Evolutionary conservation across 805 yeast species (phyloP).

Genomic region (Wickerhamiella azyma): DNA sequence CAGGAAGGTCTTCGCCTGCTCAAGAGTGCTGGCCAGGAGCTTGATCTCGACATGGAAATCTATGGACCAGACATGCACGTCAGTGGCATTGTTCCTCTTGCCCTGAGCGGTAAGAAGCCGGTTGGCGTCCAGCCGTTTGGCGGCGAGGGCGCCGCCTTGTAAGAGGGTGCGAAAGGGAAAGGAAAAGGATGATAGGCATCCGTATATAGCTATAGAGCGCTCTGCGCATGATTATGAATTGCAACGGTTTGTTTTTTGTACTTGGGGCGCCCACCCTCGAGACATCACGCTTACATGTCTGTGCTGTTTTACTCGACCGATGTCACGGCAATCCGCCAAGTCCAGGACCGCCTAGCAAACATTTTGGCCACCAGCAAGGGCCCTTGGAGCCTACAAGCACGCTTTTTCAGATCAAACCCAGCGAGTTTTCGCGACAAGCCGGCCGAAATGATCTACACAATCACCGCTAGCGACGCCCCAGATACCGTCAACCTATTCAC

Average conservation of each 20-base stretch:
- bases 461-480: conserved; percentile 21
- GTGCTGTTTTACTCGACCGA: conserved; percentile 5
- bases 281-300: conserved; percentile 9
- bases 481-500: conserved; percentile 23
- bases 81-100: conserved; percentile 34
- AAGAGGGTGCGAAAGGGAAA: neutral
- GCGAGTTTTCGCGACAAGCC: conserved; percentile 24
- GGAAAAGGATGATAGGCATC: neutral
- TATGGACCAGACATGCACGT: conserved; percentile 41
- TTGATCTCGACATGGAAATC: conserved; percentile 34
- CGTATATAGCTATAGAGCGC: too few species aligned
- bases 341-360: conserved; percentile 59
- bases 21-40: conserved; percentile 33
- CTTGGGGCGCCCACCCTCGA: too few species aligned
- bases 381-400: conserved; percentile 57
- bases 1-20: conserved; percentile 35
- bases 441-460: conserved; percentile 21
- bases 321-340: conserved; percentile 39
- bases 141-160: conserved; percentile 16
- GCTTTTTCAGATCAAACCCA: conserved; percentile 50
- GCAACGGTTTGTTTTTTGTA: too few species aligned
- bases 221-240: too few species aligned
- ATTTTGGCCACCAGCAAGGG: conserved; percentile 48
- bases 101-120: conserved; percentile 30
- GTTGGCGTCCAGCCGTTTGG: conserved; percentile 30